phyloP scores from a whole-genome alignment of 1,284 basidiomycete species.

The Marasmius fiardii region DNA sequence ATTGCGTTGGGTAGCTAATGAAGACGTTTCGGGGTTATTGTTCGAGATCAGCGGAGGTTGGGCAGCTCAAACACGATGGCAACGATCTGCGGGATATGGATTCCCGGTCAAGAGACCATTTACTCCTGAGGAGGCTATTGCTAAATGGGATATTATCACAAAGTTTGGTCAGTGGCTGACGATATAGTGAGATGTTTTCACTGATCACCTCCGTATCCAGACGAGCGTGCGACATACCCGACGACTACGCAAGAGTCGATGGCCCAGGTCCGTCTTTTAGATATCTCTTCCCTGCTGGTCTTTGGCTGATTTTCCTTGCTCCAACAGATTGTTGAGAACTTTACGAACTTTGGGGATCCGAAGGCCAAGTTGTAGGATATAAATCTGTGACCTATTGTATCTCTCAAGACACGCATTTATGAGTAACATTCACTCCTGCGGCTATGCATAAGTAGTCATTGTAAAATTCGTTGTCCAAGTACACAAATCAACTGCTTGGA shows the following conservation, averaged over 20 bases:
- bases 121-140: slow-evolving; percentile 75
- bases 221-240: slow-evolving; percentile 81
- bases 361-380: slow-evolving; percentile 47
- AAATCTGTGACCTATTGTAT: background rate
- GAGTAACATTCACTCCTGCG: background rate
- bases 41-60: slow-evolving; percentile 94
- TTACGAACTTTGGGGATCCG: slow-evolving; percentile 56
- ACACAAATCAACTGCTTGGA: too few relatives aligned
- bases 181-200: background rate
- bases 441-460: background rate
- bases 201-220: slow-evolving; percentile 27
- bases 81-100: slow-evolving; percentile 84
- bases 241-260: slow-evolving; percentile 69
- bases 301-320: background rate
- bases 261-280: slow-evolving; percentile 46
- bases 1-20: slow-evolving; percentile 49
- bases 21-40: slow-evolving; percentile 71
- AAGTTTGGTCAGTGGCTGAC: slow-evolving; percentile 62
- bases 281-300: background rate
- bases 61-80: slow-evolving; percentile 92
- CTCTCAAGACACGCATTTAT: background rate
- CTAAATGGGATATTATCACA: slow-evolving; percentile 81
- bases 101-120: slow-evolving; percentile 78
- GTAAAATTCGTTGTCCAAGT: too few relatives aligned
- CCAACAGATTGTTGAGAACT: slow-evolving; percentile 72